Conservation (phyloP, 208 protist species). For the Herpetomonas tarakana region DNA sequence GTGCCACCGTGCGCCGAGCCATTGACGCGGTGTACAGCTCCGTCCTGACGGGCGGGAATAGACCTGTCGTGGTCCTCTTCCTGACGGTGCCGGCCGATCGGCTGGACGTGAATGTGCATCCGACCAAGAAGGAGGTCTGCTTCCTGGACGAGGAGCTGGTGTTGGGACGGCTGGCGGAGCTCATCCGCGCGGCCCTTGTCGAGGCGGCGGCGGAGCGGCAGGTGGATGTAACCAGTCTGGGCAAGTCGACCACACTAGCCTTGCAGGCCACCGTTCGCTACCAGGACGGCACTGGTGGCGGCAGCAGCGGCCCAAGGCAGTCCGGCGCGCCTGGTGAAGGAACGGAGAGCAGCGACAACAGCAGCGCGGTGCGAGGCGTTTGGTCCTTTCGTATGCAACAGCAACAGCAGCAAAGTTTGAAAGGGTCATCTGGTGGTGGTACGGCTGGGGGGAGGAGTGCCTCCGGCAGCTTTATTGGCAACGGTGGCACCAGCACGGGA, state of each 20-base stretch:
- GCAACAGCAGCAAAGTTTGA: slow-evolving; percentile 21
- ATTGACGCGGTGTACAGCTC: slow-evolving; percentile 89
- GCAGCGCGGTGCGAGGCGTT: slow-evolving; percentile 19
- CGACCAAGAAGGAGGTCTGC: slow-evolving; percentile 96
- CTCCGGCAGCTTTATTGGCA: too few species aligned
- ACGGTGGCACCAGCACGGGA: slow-evolving; percentile 7
- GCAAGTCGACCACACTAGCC: slow-evolving; percentile 29
- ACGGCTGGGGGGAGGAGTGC: too few species aligned
- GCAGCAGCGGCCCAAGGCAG: slow-evolving; percentile 2
- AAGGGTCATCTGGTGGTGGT: too few species aligned
- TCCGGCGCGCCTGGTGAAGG: not conserved
- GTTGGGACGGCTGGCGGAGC: slow-evolving; percentile 46
- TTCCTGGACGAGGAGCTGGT: slow-evolving; percentile 85
- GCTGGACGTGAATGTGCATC: slow-evolving; percentile 99
- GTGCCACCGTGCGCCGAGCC: slow-evolving; percentile 71
- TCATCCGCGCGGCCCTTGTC: slow-evolving; percentile 50
- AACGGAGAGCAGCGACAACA: too few species aligned
- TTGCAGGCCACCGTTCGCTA: slow-evolving; percentile 21
- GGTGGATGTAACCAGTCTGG: slow-evolving; percentile 55
- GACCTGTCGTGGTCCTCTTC: slow-evolving; percentile 95
- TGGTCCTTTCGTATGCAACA: slow-evolving; percentile 7
- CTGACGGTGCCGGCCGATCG: slow-evolving; percentile 87
- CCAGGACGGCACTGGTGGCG: slow-evolving; percentile 5
- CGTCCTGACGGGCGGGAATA: slow-evolving; percentile 83
- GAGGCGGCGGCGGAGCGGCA: slow-evolving; percentile 56